phyloP scores from a whole-genome alignment of 2,329 filamentous ascomycete species.

The Hypoxylon rubiginosum region DNA sequence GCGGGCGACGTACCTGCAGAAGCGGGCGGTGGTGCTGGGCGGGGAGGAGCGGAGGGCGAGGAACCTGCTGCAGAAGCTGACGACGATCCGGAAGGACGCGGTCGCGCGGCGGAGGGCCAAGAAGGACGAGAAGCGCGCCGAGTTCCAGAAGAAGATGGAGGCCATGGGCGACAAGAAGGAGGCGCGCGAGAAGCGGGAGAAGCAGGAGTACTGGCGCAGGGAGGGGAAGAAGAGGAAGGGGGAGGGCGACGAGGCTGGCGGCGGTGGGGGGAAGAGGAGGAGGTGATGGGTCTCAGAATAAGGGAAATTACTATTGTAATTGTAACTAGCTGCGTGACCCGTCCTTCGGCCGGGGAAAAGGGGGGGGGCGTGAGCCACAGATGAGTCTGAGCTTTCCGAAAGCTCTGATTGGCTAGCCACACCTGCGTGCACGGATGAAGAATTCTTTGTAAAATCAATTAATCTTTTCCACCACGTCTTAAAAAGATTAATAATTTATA shows the following conservation, averaged over 20 bases:
- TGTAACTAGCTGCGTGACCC: no score
- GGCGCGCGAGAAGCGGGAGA: constrained; percentile 89
- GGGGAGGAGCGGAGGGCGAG: constrained; percentile 91
- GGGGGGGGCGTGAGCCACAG: no score
- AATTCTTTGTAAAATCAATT: no score
- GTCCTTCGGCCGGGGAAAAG: no score
- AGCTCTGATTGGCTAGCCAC: no score
- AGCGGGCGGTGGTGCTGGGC: constrained; percentile 88
- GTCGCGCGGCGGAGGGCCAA: constrained; percentile 83
- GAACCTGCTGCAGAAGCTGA: constrained; percentile 91
- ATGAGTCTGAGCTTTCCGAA: no score
- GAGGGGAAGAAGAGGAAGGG: constrained; percentile 81
- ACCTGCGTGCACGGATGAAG: no score
- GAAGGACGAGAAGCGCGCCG: constrained; percentile 87
- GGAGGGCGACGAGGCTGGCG: constrained; percentile 56
- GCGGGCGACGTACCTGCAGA: constrained; percentile 90
- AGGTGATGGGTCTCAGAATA: neutral
- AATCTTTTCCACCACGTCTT: no score
- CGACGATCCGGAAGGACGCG: constrained; percentile 91
- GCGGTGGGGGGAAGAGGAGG: constrained; percentile 55
- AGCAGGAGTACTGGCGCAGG: constrained; percentile 90
- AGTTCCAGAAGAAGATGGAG: constrained; percentile 85
- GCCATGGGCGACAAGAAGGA: constrained; percentile 87
- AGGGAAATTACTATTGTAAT: no score
- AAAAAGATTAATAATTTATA: no score